Evolutionary conservation across 1,139 yeast species (phyloP), one percentile per base, ranked within the genome.

Genomic region (Arxiozyma slooffiae): DNA sequence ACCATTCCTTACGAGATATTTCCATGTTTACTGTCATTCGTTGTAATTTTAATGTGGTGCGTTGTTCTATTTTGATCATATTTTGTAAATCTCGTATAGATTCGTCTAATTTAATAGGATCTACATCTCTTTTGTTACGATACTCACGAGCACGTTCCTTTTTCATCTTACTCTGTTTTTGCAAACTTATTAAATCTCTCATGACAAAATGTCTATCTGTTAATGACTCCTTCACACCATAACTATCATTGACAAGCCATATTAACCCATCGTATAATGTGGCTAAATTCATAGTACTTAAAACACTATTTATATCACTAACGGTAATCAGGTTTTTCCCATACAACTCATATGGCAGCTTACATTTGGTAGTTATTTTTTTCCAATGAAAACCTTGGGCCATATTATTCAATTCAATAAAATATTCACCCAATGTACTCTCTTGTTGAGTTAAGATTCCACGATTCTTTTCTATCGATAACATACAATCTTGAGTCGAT

Each of bases 151-250:
- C 95, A 16, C 79, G 76, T 48, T 80, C 77, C 60, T 87, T 95
- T 61, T 81, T 85, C 26, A 79, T 68, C 58, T 78, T 79, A 2
- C 96, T 80, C 53, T 76, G 79, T 6, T 81, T 78, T 62, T 90
- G 95, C 0, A 97, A 94, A 60, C 80, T 85, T 24, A 79, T 64
- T 49, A 88, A 72, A 58, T 94, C 98, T 51, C 97, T 76, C 96
- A 92, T 92, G 46, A 92, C 71, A 51, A 92, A 73, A 67, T 94
- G 96, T 52, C 98, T 76, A 67, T 90, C 90, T 0, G 98, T 94
- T 52, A 92, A 72, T 0, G 96, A 85, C 67, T 92, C 98, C 67
- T 92, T 94, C 50, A 90, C 85, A 54, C 85, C 84, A 66, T 85
- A 92, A 24, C 92, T 82, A 60, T 90, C 97, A 53, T 79, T 77